Base-by-base conservation (phyloP, 768 basidiomycete species). In the Xerocomellus dryophilus region DNA sequence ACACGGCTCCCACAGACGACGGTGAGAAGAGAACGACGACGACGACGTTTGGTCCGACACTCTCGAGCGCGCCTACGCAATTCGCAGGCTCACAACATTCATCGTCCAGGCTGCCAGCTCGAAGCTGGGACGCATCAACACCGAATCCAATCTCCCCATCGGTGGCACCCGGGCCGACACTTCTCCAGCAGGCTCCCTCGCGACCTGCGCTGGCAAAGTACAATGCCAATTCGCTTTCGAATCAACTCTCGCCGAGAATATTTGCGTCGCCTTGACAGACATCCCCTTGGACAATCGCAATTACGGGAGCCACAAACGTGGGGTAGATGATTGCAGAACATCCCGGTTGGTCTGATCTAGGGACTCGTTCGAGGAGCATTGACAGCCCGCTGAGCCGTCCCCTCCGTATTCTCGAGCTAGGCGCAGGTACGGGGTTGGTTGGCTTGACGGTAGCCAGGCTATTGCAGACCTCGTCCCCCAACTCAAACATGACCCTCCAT, bases 31-130 rank as follows among this genome's bases (percentile, higher is more conserved):
- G 17, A 20, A n/a, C n/a, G n/a, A n/a, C n/a, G n/a, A n/a, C n/a
- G 48, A 46, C 40, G 48, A 66, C 20, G 57, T 82, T 20, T 76
- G 79, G 42, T 68, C 71, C 0, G 90, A 93, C 63, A 50, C 73
- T 1, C 93, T 87, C 66, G 92, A 94, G 69, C 79, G 85, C 9
- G 66, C 79, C 1, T 84, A 85, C 49, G 77, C 85, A 0, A 77
- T 90, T 3, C 80, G 78, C 53, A 94, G 92, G 92, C 75, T 93
- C 14, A 88, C 82, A 5, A 73, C 79, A 3, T 76, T 93, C 45
- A 71, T 93, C 27, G 68, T 75, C 6, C 73, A n/a, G n/a, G n/a
- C n/a, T n/a, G n/a, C n/a, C n/a, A 74, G 49, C 65, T 73, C 43
- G 66, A 70, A 15, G 34, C 54, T 17, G 32, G 43, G 4, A 0